Percentiles rank a stretch among this genome's conserved stretches.
These are phyloP conservation scores for Vitis hybrid DNA, from an alignment of 177 flowering plant species.

Conservation along the genomic window DNA sequence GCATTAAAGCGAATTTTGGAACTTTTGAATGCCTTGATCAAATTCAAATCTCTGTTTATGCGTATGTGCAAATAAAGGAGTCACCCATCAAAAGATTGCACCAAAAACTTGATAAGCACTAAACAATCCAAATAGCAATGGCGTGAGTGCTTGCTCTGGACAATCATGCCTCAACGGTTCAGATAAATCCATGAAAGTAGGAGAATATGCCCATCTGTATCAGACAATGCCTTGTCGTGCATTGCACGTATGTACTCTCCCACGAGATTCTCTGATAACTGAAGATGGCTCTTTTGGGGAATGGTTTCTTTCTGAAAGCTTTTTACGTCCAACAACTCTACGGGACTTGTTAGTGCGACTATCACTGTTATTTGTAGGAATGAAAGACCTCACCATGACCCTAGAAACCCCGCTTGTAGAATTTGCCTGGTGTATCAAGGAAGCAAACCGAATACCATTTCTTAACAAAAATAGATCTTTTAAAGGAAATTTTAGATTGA, in stretches of 20 bases:
- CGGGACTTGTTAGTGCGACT: not conserved
- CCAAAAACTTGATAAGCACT: no score
- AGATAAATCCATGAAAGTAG: not conserved
- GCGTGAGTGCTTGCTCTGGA: not conserved
- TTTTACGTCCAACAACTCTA: not conserved
- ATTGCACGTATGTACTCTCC: not conserved
- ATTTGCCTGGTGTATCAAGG: no score
- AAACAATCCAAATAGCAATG: not conserved
- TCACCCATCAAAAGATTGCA: no score
- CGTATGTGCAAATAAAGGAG: no score
- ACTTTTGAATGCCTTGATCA: no score
- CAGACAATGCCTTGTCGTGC: not conserved
- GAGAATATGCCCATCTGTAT: not conserved
- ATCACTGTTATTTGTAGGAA: not conserved
- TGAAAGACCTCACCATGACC: not conserved
- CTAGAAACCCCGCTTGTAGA: not conserved
- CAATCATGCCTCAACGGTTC: not conserved
- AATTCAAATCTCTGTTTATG: no score
- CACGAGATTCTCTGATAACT: not conserved
- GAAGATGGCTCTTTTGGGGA: not conserved
- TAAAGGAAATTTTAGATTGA: no score
- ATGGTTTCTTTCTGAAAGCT: not conserved
- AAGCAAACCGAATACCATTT: no score
- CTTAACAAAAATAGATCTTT: no score
- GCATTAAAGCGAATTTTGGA: no score